Evolutionary conservation across 1,284 basidiomycete genomes (phyloP).

Genomic region (Boletus semigastroideus): DNA sequence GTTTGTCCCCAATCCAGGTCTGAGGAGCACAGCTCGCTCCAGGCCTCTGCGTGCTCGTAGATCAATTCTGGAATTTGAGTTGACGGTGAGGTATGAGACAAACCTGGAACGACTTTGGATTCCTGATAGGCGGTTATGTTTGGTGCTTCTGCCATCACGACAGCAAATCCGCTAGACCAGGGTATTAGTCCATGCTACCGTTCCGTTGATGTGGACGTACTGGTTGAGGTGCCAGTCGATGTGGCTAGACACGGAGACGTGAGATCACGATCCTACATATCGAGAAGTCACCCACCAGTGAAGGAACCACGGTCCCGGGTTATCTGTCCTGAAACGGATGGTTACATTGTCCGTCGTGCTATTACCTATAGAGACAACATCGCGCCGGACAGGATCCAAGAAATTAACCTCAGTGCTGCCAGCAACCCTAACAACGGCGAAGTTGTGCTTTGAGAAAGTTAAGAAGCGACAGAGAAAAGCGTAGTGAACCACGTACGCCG

Average conservation of each 20-base stretch:
- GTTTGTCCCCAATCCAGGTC: neutral
- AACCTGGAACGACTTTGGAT: neutral
- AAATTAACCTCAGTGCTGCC: constrained; percentile 22
- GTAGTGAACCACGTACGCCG: constrained; percentile 26
- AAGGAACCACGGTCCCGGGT: constrained; percentile 48
- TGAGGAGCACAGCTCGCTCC: neutral
- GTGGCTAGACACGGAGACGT: neutral
- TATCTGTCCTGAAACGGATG: constrained; percentile 46
- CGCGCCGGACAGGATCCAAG: constrained; percentile 26
- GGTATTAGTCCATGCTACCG: neutral
- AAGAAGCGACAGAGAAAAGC: neutral
- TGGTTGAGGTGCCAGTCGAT: neutral
- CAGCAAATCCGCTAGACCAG: neutral
- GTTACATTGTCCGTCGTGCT: constrained; percentile 36
- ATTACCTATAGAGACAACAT: constrained; percentile 25
- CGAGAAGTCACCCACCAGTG: constrained; percentile 38
- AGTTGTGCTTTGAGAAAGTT: constrained; percentile 18
- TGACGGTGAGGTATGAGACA: neutral
- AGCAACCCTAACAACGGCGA: constrained; percentile 24
- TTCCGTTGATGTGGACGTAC: neutral
- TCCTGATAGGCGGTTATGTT: neutral
- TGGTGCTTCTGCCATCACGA: neutral
- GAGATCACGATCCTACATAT: neutral
- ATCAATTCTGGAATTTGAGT: neutral
- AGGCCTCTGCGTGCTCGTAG: neutral